Evolutionary conservation across 225 moss, liverwort and hornwort genomes (phyloP).

Genomic region (Asterella californica): DNA sequence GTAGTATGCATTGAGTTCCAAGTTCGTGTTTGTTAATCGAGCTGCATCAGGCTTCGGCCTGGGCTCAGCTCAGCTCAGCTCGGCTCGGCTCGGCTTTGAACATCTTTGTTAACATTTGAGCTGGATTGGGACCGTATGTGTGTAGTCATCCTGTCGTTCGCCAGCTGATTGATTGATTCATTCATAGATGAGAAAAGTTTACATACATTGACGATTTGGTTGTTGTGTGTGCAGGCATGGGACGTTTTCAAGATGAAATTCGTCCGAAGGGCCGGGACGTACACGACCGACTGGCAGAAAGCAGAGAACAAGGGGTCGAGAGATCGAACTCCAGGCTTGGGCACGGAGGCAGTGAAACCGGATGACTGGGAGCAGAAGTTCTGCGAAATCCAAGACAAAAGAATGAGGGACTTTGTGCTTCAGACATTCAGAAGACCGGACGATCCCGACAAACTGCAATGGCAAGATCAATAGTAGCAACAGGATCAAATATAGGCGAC

Average conservation of each 20-base stretch:
- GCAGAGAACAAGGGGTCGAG: slow-evolving; percentile 30
- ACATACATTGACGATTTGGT: background rate
- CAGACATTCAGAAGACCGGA: slow-evolving; percentile 27
- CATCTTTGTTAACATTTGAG: too few relatives aligned
- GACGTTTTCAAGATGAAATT: slow-evolving; percentile 51
- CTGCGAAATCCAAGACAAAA: slow-evolving; percentile 35
- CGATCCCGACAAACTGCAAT: slow-evolving; percentile 24
- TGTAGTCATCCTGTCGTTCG: too few relatives aligned
- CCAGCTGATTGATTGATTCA: too few relatives aligned
- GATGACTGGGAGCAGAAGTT: slow-evolving; percentile 42
- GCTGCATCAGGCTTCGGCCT: too few relatives aligned
- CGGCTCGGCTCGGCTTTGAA: too few relatives aligned
- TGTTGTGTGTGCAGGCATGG: slow-evolving; percentile 35
- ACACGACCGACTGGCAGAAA: slow-evolving; percentile 49
- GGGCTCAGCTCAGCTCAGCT: too few relatives aligned
- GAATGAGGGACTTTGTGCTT: slow-evolving; percentile 33
- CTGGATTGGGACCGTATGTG: too few relatives aligned
- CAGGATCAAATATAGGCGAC: background rate
- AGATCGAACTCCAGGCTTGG: slow-evolving; percentile 47
- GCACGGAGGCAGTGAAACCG: slow-evolving; percentile 42
- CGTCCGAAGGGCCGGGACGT: slow-evolving; percentile 44
- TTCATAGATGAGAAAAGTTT: too few relatives aligned
- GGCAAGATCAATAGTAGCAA: slow-evolving; percentile 19
- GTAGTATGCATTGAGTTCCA: too few relatives aligned
- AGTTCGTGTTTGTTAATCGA: too few relatives aligned